These are phyloP conservation scores for Entomortierella beljakovae DNA, from an alignment of 192 early-diverging fungal genomes.

Conservation along the genomic window DNA sequence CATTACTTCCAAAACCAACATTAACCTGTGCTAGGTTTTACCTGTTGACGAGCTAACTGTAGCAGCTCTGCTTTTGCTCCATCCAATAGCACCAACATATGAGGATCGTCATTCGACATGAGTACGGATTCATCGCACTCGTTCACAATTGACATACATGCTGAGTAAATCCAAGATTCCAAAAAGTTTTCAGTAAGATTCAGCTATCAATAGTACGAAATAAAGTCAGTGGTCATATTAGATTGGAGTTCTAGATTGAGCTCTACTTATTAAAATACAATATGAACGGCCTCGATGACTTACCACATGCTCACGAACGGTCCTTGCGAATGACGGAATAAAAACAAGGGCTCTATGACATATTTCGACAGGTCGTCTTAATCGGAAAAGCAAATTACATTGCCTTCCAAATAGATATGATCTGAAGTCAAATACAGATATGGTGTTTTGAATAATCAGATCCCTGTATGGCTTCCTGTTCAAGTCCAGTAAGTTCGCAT, in stretches of 20 bases:
- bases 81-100: constrained; percentile 69
- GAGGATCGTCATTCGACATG: constrained; percentile 53
- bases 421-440: constrained; percentile 96
- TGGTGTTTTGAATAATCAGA: constrained; percentile 89
- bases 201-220: constrained; percentile 15
- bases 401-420: constrained; percentile 97
- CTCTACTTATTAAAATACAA: too few species aligned
- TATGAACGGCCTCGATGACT: neutral
- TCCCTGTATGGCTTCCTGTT: constrained; percentile 87
- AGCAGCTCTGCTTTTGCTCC: constrained; percentile 81
- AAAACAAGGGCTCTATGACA: constrained; percentile 79
- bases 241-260: neutral
- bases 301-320: constrained; percentile 79
- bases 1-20: neutral
- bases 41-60: constrained; percentile 81
- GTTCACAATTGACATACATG: constrained; percentile 79
- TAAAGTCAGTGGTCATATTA: neutral
- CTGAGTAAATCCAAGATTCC: constrained; percentile 85
- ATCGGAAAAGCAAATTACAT: constrained; percentile 76
- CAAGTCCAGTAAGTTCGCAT: constrained; percentile 81
- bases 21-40: constrained; percentile 23
- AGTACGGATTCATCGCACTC: constrained; percentile 83
- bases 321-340: constrained; percentile 76
- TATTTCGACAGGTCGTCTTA: constrained; percentile 74
- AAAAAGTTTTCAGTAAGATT: constrained; percentile 72